Percentiles rank a stretch among this genome's conserved stretches.
phyloP scores from a whole-genome alignment of 176 grass and related monocot genomes.

The Melocanna baccifera region DNA sequence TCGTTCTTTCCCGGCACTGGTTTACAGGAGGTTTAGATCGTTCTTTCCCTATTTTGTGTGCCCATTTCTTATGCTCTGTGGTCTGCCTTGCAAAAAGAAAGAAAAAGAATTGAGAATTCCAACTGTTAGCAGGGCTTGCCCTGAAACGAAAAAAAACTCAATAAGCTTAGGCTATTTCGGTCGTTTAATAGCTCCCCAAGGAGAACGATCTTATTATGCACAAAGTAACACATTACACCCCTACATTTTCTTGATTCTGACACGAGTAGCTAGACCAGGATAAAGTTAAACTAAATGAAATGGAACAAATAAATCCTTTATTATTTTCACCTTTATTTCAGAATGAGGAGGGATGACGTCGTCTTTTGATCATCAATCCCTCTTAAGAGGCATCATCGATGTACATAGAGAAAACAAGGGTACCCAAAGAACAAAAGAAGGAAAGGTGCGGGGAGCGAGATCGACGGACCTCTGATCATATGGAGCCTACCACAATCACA shows the following conservation, averaged over 20 bases:
- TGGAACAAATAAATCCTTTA: neutral
- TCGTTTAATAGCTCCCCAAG: neutral
- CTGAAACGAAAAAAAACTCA: neutral
- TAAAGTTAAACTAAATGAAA: neutral
- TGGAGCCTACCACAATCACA: conserved; percentile 39
- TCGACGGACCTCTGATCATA: conserved; percentile 22
- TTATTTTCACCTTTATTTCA: conserved; percentile 32
- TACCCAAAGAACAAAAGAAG: neutral
- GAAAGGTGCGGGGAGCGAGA: neutral
- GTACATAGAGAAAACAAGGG: neutral
- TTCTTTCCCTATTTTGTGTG: neutral
- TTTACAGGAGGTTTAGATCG: neutral
- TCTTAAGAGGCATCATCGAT: conserved; percentile 12
- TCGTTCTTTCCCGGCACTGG: neutral
- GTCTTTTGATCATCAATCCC: conserved; percentile 31
- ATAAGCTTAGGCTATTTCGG: neutral
- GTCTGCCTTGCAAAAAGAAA: neutral
- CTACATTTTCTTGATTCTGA: neutral
- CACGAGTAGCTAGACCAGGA: neutral
- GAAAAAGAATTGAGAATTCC: neutral
- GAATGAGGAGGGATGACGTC: conserved; percentile 4
- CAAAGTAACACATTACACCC: neutral
- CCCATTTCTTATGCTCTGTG: neutral
- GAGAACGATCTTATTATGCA: neutral
- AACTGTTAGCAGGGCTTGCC: neutral